These are phyloP conservation scores for Pseudogymnoascus sp. DNA, from an alignment of 2,329 filamentous ascomycete genomes.

Conservation along the genomic window DNA sequence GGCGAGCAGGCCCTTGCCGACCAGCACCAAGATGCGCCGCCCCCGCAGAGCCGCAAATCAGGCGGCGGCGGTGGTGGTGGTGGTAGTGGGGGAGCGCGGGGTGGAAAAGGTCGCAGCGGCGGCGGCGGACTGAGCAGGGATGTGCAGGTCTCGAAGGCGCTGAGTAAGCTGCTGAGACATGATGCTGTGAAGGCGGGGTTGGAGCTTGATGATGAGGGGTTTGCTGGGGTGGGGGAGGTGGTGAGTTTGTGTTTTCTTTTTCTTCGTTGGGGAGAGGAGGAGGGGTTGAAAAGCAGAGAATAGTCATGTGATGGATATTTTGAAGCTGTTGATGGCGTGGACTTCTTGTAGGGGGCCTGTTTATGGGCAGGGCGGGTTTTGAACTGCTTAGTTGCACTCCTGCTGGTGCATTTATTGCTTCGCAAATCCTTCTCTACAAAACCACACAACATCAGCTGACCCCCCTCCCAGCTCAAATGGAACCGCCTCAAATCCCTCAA, in stretches of 20 bases:
- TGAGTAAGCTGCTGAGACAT: slow-evolving; percentile 28
- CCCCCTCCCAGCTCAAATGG: slow-evolving; percentile 25
- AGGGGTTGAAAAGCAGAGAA: slow-evolving; percentile 2
- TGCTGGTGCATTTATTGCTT: background rate
- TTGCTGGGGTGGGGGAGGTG: slow-evolving; percentile 47
- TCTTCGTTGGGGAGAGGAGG: slow-evolving; percentile 9
- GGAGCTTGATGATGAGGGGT: slow-evolving; percentile 49
- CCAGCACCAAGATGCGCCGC: background rate
- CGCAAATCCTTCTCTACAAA: background rate
- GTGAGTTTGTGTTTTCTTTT: slow-evolving; percentile 34
- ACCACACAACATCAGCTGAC: slow-evolving; percentile 4
- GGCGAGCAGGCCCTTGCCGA: background rate
- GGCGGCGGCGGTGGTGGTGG: slow-evolving; percentile 9
- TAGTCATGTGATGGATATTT: background rate
- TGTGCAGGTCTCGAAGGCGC: slow-evolving; percentile 25
- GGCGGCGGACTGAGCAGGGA: slow-evolving; percentile 20
- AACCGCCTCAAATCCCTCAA: slow-evolving; percentile 53
- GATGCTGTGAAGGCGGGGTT: slow-evolving; percentile 43
- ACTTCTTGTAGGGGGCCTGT: background rate
- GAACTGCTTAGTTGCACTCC: background rate
- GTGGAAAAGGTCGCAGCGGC: slow-evolving; percentile 11
- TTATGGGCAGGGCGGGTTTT: background rate
- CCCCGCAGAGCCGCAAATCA: background rate
- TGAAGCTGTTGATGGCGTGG: background rate
- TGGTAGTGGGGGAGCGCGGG: slow-evolving; percentile 9